Conservation (phyloP, 2,329 filamentous ascomycete species). For the Endothia cerciana region DNA sequence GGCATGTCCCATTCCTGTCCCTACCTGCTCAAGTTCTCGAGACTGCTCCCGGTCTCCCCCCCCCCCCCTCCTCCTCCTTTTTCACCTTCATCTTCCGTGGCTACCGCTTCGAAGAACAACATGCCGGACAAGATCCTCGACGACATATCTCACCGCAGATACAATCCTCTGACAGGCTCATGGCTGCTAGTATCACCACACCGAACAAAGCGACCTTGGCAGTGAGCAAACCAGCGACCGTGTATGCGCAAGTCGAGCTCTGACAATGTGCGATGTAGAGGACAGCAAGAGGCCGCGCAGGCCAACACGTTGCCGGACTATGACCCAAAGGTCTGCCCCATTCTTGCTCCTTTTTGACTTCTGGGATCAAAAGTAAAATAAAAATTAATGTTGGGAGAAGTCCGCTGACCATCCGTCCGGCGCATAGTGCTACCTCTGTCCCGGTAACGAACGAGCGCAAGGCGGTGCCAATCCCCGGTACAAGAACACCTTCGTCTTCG, state of each 20-base stretch:
- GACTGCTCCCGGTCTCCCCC: background rate
- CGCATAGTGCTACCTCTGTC: slow-evolving; percentile 88
- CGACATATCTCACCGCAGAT: slow-evolving; percentile 95
- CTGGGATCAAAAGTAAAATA: too few species aligned
- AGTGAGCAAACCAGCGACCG: slow-evolving; percentile 61
- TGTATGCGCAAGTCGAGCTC: background rate
- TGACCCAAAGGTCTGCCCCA: slow-evolving; percentile 65
- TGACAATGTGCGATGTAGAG: slow-evolving; percentile 51
- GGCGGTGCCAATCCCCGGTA: slow-evolving; percentile 89
- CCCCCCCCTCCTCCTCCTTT: background rate
- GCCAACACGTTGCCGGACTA: slow-evolving; percentile 75
- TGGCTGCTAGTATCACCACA: slow-evolving; percentile 97
- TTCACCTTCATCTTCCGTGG: background rate
- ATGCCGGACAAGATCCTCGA: slow-evolving; percentile 82
- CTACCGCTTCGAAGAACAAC: slow-evolving; percentile 27
- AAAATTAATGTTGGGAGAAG: background rate
- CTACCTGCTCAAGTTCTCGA: background rate
- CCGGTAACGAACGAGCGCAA: slow-evolving; percentile 84
- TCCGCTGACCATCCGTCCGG: slow-evolving; percentile 24
- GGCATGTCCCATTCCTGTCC: too few species aligned
- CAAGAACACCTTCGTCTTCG: slow-evolving; percentile 85
- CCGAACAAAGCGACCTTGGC: slow-evolving; percentile 95
- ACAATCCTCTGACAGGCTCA: slow-evolving; percentile 85
- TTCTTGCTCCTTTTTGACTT: background rate
- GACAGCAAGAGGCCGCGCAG: slow-evolving; percentile 75